Base-by-base conservation (phyloP, 2,329 filamentous ascomycete genomes). In the Metarhizium brunneum region DNA sequence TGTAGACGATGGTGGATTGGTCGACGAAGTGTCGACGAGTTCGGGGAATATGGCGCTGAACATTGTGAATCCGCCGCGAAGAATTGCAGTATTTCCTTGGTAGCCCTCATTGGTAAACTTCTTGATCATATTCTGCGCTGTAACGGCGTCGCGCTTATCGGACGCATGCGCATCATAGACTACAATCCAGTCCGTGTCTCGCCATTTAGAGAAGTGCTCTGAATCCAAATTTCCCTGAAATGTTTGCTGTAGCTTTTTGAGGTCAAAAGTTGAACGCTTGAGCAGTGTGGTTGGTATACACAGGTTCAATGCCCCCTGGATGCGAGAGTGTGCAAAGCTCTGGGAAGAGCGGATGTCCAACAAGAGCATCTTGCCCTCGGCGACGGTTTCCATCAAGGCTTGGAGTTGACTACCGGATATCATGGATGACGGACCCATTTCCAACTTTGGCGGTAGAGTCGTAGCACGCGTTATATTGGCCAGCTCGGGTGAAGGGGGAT, bases 231-330 rank as follows among this genome's bases (percentile, higher is more conserved):
- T 81, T 14, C 80, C 81, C 58, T 89, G 87, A 66, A 99, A 95
- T 0, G 90, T 96, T 58, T 92, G 87, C 61, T 89, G 84, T 36
- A 99, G 76, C 67, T 95, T 96, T 59, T 91, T 80, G 13, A 95
- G 81, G 62, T 92, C 92, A 71, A 95, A 97, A 0, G 91, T 95
- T 0, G 90, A 86, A 52, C 94, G 81, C 71, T 97, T 97, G 18
- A 99, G 73, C 14, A 99, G 75, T 0, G 92, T 97, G 0, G 94
- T 97, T 0, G 94, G 94, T 58, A 97, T 95, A 66, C 94, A 97
- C 5, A 99, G 76, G 66, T 95, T 97, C 36, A 99, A 73, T 0
- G 92, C 90, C n/a, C 86, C 86, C 52, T 78, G 74, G 54, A 97
- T 88, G 35, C 88, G 84, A 25, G 88, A 85, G 49, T 82, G 78